phyloP scores from a whole-genome alignment of 1,284 basidiomycete species.

The Sporisorium scitamineum region DNA sequence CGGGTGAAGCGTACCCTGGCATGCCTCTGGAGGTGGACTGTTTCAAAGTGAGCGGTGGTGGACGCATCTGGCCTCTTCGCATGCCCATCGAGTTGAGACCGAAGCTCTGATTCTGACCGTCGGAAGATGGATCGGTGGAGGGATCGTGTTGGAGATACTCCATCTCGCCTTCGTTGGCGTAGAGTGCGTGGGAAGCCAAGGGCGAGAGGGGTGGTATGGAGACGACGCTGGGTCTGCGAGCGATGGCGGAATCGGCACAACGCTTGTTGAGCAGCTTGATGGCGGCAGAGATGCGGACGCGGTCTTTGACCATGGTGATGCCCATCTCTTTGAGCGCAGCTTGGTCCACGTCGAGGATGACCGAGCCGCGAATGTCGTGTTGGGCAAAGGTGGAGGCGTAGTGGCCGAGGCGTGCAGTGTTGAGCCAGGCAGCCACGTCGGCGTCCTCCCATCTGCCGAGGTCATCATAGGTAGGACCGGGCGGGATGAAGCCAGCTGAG shows the following conservation, averaged over 20 bases:
- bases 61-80: slow-evolving; percentile 48
- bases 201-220: slow-evolving; percentile 36
- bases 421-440: slow-evolving; percentile 62
- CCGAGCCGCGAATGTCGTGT: slow-evolving; percentile 64
- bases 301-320: slow-evolving; percentile 63
- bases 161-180: slow-evolving; percentile 44
- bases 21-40: slow-evolving; percentile 46
- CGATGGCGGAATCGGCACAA: slow-evolving; percentile 41
- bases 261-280: slow-evolving; percentile 65
- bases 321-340: slow-evolving; percentile 66
- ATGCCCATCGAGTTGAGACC: slow-evolving; percentile 43
- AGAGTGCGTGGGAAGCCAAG: slow-evolving; percentile 16
- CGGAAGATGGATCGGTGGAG: slow-evolving; percentile 14
- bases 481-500: slow-evolving; percentile 31
- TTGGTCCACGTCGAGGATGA: slow-evolving; percentile 65
- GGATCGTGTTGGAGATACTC: slow-evolving; percentile 48
- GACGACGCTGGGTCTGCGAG: slow-evolving; percentile 29
- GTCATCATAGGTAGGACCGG: slow-evolving; percentile 43
- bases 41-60: slow-evolving; percentile 45
- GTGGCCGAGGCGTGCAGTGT: slow-evolving; percentile 45
- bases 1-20: slow-evolving; percentile 48
- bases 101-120: slow-evolving; percentile 10
- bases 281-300: slow-evolving; percentile 63
- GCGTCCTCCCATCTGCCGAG: slow-evolving; percentile 39
- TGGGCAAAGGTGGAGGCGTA: slow-evolving; percentile 54